These are phyloP conservation scores for Colletotrichum eleusines DNA, from an alignment of 2,329 filamentous ascomycete genomes.

Conservation along the genomic window DNA sequence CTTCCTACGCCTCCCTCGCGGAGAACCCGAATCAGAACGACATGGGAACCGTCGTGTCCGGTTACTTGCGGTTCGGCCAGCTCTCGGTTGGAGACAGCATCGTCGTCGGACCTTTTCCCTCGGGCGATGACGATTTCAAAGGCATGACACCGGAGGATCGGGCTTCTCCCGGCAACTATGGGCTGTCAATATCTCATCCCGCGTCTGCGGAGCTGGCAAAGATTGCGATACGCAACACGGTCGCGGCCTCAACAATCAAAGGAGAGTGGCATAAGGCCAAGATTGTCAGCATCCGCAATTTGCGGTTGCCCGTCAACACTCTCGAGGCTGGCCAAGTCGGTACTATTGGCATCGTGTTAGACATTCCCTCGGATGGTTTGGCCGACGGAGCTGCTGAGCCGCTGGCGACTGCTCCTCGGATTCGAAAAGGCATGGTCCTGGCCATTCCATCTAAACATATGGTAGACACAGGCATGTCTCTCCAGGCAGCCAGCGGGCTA, in stretches of 20 bases:
- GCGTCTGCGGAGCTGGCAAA: slow-evolving; percentile 66
- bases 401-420: slow-evolving; percentile 52
- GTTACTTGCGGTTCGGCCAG: slow-evolving; percentile 82
- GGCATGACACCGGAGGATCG: slow-evolving; percentile 59
- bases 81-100: slow-evolving; percentile 83
- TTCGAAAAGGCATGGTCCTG: slow-evolving; percentile 88
- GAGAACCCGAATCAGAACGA: slow-evolving; percentile 55
- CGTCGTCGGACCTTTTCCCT: slow-evolving; percentile 81
- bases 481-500: slow-evolving; percentile 76
- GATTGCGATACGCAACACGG: slow-evolving; percentile 64
- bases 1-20: slow-evolving; percentile 66
- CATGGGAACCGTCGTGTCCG: slow-evolving; percentile 81
- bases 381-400: slow-evolving; percentile 49
- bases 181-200: slow-evolving; percentile 65
- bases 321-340: slow-evolving; percentile 87
- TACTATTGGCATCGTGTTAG: slow-evolving; percentile 83
- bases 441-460: slow-evolving; percentile 71
- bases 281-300: slow-evolving; percentile 87
- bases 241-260: slow-evolving; percentile 64
- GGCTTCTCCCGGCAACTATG: slow-evolving; percentile 61
- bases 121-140: slow-evolving; percentile 63
- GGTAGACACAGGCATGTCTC: slow-evolving; percentile 65
- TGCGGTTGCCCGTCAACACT: slow-evolving; percentile 83
- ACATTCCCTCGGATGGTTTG: slow-evolving; percentile 52
- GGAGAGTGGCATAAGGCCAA: slow-evolving; percentile 84